Conservation (phyloP, 768 basidiomycete species). For the Gautieria morchelliformis region DNA sequence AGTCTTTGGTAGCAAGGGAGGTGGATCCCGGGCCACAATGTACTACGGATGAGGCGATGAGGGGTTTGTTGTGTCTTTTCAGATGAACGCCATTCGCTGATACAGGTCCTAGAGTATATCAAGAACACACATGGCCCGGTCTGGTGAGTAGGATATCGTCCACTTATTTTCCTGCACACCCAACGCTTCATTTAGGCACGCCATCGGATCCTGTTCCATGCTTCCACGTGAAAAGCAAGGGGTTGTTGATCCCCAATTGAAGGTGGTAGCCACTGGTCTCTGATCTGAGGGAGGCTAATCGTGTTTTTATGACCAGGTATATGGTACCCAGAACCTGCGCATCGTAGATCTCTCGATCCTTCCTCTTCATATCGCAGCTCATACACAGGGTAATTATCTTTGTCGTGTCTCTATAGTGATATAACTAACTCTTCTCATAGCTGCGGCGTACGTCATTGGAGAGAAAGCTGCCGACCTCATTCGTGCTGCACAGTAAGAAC, state of each 20-base stretch:
- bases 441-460: constrained; percentile 36
- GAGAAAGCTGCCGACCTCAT: constrained; percentile 25
- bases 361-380: constrained; percentile 28
- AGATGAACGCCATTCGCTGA: constrained; percentile 1
- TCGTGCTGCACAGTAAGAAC: not conserved
- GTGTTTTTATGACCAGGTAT: constrained; percentile 30
- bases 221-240: constrained; percentile 49
- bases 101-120: constrained; percentile 17
- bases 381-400: constrained; percentile 7
- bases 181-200: constrained; percentile 23
- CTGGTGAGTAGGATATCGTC: constrained; percentile 13
- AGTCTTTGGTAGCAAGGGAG: constrained; percentile 22
- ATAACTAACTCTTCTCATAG: constrained; percentile 13
- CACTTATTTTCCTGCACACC: not conserved
- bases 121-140: constrained; percentile 12
- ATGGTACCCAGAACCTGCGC: constrained; percentile 48
- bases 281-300: not conserved
- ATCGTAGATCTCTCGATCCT: constrained; percentile 49
- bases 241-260: constrained; percentile 50
- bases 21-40: constrained; percentile 24
- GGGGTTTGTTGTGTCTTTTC: constrained; percentile 10
- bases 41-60: constrained; percentile 26
- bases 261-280: constrained; percentile 20
- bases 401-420: too few relatives aligned
- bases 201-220: constrained; percentile 49